These are phyloP conservation scores for Pleurotus cornucopiae DNA, from an alignment of 768 basidiomycete genomes.

Conservation along the genomic window DNA sequence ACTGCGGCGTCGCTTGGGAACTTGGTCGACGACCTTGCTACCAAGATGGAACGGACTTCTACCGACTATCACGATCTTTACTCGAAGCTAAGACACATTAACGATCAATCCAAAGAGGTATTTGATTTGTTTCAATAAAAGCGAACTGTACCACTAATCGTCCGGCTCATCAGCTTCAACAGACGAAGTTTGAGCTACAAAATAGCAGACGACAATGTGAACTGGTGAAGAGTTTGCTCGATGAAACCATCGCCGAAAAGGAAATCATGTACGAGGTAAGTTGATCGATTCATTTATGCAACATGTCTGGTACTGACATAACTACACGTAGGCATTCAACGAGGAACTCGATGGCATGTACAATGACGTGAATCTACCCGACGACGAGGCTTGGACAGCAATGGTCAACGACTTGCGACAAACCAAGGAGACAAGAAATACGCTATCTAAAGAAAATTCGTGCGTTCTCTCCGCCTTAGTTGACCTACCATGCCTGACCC, in stretches of 20 bases:
- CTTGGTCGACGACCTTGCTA: slow-evolving; percentile 55
- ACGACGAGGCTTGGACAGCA: slow-evolving; percentile 78
- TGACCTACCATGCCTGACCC: slow-evolving; percentile 6
- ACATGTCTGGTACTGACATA: not conserved
- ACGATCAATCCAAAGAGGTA: slow-evolving; percentile 58
- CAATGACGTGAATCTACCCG: slow-evolving; percentile 77
- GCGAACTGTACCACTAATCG: not conserved
- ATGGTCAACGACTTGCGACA: slow-evolving; percentile 67
- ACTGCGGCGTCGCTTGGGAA: slow-evolving; percentile 45
- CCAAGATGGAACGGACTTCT: slow-evolving; percentile 44
- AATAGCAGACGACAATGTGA: slow-evolving; percentile 72
- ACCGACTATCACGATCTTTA: slow-evolving; percentile 55
- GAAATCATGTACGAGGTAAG: slow-evolving; percentile 90
- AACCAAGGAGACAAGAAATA: slow-evolving; percentile 75
- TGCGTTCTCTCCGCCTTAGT: slow-evolving; percentile 32
- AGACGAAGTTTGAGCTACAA: slow-evolving; percentile 58
- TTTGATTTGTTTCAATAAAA: slow-evolving; percentile 11
- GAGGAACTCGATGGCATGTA: slow-evolving; percentile 92
- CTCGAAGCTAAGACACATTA: slow-evolving; percentile 42
- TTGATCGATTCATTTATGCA: not conserved
- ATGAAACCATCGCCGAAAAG: slow-evolving; percentile 80
- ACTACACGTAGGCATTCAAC: slow-evolving; percentile 74
- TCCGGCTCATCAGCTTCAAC: slow-evolving; percentile 47
- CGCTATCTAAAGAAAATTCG: slow-evolving; percentile 77
- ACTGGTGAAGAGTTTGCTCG: slow-evolving; percentile 71